Conservation (phyloP, 2,329 filamentous ascomycete species). For the Aspergillus luchuensis region DNA sequence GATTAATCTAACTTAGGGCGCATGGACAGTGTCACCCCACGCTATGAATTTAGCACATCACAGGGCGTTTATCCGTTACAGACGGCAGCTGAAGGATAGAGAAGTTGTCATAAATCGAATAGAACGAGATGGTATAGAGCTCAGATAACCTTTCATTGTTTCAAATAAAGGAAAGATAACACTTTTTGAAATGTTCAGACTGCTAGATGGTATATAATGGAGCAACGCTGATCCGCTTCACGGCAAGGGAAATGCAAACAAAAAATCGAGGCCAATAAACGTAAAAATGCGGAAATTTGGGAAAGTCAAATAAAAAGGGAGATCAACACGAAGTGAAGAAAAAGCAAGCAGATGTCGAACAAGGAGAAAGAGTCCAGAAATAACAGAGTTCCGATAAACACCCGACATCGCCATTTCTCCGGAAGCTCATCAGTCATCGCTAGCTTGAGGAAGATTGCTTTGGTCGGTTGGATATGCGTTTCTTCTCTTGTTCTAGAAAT, state of each 20-base stretch:
- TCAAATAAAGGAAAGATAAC: background rate
- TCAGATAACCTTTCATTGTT: background rate
- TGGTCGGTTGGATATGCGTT: background rate
- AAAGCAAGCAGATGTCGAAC: background rate
- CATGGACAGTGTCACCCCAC: constrained; percentile 1
- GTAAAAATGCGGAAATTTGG: background rate
- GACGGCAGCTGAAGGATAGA: no score
- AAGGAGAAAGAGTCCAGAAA: background rate
- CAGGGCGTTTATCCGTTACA: background rate
- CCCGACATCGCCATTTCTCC: background rate
- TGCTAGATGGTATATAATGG: background rate
- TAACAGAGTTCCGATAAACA: background rate
- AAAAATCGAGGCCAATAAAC: background rate
- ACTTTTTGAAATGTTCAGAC: background rate
- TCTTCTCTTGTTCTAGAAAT: constrained; percentile 5
- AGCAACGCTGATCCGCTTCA: background rate
- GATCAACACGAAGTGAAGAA: background rate
- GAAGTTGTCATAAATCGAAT: no score
- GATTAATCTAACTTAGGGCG: constrained; percentile 1
- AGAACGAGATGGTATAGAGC: background rate
- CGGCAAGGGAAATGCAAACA: background rate
- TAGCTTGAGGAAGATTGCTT: background rate
- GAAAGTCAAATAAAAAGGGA: background rate
- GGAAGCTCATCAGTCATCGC: background rate
- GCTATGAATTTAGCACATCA: background rate